A percentile compares a stretch with the other conserved stretches of the same genome.
phyloP scores from a whole-genome alignment of 1,284 basidiomycete genomes.

The Mycosarcoma maydis region DNA sequence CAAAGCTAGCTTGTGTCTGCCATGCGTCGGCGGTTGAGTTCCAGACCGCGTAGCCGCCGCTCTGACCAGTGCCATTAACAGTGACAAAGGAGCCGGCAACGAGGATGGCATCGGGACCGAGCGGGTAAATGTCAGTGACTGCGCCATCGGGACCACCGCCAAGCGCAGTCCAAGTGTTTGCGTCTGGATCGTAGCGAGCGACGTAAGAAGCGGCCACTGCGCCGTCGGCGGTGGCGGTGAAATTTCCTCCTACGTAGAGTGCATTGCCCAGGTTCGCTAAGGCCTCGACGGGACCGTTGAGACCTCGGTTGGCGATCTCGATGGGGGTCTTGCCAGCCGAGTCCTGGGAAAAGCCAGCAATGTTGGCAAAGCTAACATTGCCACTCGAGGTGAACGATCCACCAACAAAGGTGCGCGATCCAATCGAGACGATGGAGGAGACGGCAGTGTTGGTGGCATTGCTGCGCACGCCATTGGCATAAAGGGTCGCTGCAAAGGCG shows the following conservation, averaged over 20 bases:
- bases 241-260: constrained; percentile 86
- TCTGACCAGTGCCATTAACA: constrained; percentile 68
- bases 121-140: constrained; percentile 73
- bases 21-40: constrained; percentile 75
- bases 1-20: constrained; percentile 68
- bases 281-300: constrained; percentile 61
- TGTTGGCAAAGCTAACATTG: constrained; percentile 75
- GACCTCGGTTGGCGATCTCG: constrained; percentile 62
- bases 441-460: constrained; percentile 65
- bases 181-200: constrained; percentile 78
- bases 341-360: constrained; percentile 77
- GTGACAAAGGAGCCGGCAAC: constrained; percentile 81
- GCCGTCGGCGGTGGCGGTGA: constrained; percentile 75
- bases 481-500: constrained; percentile 73
- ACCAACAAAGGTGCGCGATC: constrained; percentile 75
- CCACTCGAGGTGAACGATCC: constrained; percentile 77
- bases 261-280: constrained; percentile 64
- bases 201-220: constrained; percentile 72
- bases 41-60: constrained; percentile 81
- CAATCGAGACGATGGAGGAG: constrained; percentile 71
- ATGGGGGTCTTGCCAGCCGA: constrained; percentile 68
- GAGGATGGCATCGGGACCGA: constrained; percentile 72
- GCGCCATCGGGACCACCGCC: constrained; percentile 80
- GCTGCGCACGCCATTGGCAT: constrained; percentile 65
- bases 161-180: constrained; percentile 77